A percentile compares a stretch with the other conserved stretches of the same genome.
These are phyloP conservation scores for Claviceps arundinis DNA, from an alignment of 2,329 filamentous ascomycete genomes.

Conservation along the genomic window DNA sequence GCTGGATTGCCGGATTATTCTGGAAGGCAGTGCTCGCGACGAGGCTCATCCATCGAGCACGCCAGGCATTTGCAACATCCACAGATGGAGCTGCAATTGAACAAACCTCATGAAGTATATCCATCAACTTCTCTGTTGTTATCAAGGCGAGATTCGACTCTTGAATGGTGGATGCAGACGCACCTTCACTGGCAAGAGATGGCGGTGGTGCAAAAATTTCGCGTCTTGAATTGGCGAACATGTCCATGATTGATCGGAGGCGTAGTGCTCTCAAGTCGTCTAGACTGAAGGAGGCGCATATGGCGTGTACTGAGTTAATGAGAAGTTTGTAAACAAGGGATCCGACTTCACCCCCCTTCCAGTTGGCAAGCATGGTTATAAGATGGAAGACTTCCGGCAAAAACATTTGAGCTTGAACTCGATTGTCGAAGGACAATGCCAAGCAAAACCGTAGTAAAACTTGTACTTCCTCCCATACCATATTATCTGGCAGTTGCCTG, in stretches of 20 bases:
- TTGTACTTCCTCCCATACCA: constrained; percentile 57
- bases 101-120: constrained; percentile 50
- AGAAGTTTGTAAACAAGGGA: constrained; percentile 48
- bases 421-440: constrained; percentile 53
- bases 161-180: constrained; percentile 39
- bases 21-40: constrained; percentile 62
- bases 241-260: constrained; percentile 41
- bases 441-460: constrained; percentile 53
- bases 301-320: constrained; percentile 54
- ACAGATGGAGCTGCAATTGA: constrained; percentile 48
- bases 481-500: constrained; percentile 50
- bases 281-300: constrained; percentile 51
- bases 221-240: constrained; percentile 44
- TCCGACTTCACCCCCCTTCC: constrained; percentile 43
- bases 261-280: constrained; percentile 46
- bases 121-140: constrained; percentile 48
- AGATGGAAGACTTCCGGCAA: constrained; percentile 58
- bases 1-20: constrained; percentile 58
- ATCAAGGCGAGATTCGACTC: constrained; percentile 38
- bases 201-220: constrained; percentile 42
- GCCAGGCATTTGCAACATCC: constrained; percentile 55
- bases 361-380: constrained; percentile 58
- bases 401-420: constrained; percentile 53
- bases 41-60: constrained; percentile 60
- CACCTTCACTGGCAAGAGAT: constrained; percentile 34